Evolutionary conservation across 768 basidiomycete genomes (phyloP).

Genomic region (Trametes gibbosa): DNA sequence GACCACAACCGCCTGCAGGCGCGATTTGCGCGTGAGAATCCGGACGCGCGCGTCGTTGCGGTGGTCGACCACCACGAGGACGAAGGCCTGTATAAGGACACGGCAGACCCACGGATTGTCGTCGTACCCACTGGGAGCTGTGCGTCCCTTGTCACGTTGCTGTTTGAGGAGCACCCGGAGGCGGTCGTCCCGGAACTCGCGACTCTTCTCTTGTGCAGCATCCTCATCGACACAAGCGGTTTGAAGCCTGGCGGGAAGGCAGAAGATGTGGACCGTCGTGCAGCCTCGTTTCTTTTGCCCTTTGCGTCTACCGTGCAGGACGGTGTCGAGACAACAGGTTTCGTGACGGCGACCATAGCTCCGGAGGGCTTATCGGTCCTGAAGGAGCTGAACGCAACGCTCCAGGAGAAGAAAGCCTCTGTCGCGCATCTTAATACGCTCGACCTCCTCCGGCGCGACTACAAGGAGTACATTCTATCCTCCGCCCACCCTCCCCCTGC

Average conservation of each 20-base stretch:
- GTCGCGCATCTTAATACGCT: constrained; percentile 64
- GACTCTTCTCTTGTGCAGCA: constrained; percentile 73
- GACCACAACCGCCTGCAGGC: constrained; percentile 80
- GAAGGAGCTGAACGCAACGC: constrained; percentile 44
- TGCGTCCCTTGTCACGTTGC: constrained; percentile 57
- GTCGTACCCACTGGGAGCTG: constrained; percentile 72
- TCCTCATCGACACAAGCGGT: constrained; percentile 85
- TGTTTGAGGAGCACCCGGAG: constrained; percentile 30
- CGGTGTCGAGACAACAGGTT: background rate
- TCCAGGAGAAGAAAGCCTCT: constrained; percentile 60
- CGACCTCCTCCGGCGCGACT: constrained; percentile 91
- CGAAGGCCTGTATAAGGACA: constrained; percentile 62
- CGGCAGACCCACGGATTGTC: constrained; percentile 66
- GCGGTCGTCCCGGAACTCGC: constrained; percentile 60
- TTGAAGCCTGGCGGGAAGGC: constrained; percentile 80
- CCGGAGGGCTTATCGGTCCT: constrained; percentile 43
- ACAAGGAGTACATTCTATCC: constrained; percentile 76
- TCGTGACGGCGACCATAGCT: constrained; percentile 19
- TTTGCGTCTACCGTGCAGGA: constrained; percentile 31
- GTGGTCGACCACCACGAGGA: constrained; percentile 93
- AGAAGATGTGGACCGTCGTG: constrained; percentile 55
- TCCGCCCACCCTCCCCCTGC: constrained; percentile 41
- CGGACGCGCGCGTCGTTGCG: constrained; percentile 56
- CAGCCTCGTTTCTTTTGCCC: constrained; percentile 64
- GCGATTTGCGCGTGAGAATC: constrained; percentile 39